These are phyloP conservation scores for Lippia alba DNA, from an alignment of 305 asterid species.

Conservation along the genomic window DNA sequence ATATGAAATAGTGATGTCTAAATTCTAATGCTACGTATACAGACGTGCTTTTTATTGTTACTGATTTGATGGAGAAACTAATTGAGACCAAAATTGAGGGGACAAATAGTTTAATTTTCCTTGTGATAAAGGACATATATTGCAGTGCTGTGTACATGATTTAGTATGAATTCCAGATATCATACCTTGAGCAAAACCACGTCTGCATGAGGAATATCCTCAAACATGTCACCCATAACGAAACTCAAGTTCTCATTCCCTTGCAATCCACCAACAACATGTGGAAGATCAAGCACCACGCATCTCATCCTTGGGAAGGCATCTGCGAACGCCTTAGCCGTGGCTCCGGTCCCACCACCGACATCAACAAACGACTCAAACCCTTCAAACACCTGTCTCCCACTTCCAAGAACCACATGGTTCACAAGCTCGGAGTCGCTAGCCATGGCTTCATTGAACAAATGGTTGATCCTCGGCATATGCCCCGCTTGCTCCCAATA, in stretches of 20 bases:
- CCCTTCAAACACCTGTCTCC: constrained; percentile 38
- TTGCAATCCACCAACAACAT: constrained; percentile 38
- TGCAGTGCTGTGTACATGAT: no score
- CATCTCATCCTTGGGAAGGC: constrained; percentile 35
- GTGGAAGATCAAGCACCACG: constrained; percentile 45
- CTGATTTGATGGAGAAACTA: no score
- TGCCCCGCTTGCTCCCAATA: constrained; percentile 36
- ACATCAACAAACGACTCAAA: constrained; percentile 43
- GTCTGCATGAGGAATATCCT: constrained; percentile 45
- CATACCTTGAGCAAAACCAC: constrained; percentile 55
- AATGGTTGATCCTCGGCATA: constrained; percentile 22
- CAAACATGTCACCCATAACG: constrained; percentile 60
- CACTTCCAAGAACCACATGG: constrained; percentile 22
- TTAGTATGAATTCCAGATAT: background rate
- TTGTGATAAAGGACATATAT: no score
- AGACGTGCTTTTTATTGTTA: no score
- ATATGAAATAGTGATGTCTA: no score
- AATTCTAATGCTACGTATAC: no score
- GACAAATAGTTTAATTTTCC: no score
- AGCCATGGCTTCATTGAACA: constrained; percentile 53
- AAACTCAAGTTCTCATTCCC: constrained; percentile 33
- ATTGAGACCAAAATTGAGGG: no score
- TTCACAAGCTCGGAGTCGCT: constrained; percentile 37
- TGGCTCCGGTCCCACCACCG: constrained; percentile 46
- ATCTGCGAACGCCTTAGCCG: constrained; percentile 34